These are phyloP conservation scores for Penicillium psychrosexuale DNA, from an alignment of 2,329 filamentous ascomycete genomes.

Conservation along the genomic window DNA sequence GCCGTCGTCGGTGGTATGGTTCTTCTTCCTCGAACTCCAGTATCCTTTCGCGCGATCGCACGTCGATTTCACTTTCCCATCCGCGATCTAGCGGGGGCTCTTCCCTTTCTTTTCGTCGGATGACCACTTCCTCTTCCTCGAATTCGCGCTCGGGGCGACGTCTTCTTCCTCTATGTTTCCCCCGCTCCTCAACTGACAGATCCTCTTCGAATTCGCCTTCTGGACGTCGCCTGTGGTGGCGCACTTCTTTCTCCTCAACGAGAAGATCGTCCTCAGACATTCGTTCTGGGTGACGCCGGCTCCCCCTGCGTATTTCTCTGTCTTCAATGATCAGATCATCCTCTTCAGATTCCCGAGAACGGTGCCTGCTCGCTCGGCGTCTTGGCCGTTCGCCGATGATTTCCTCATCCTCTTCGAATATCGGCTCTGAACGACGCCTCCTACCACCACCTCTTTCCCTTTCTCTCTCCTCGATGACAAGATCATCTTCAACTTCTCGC, in stretches of 20 bases:
- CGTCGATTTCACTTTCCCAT: conserved; percentile 6
- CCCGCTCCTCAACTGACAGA: background rate
- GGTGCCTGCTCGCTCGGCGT: background rate
- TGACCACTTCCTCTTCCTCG: conserved; percentile 26
- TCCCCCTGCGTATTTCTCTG: conserved; percentile 7
- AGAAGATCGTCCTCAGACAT: conserved; percentile 14
- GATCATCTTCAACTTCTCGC: conserved; percentile 24
- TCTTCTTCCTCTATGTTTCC: conserved; percentile 10
- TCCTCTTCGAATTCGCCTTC: background rate
- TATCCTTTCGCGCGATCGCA: conserved; percentile 1
- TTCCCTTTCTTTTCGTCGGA: conserved; percentile 17
- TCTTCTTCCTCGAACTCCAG: background rate
- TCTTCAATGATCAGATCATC: background rate
- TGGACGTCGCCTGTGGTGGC: background rate
- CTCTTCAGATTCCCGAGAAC: background rate
- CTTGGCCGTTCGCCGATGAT: background rate
- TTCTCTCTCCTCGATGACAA: conserved; percentile 20
- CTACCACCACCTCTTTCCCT: background rate
- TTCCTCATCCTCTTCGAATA: conserved; percentile 10
- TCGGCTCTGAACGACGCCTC: conserved; percentile 15
- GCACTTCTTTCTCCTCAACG: background rate
- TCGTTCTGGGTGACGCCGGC: conserved; percentile 15
- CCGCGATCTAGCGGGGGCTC: conserved; percentile 1
- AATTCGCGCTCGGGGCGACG: conserved; percentile 9
- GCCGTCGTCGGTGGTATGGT: background rate